A percentile compares a stretch with the other conserved stretches of the same genome.
Conservation (phyloP, 2,329 filamentous ascomycete genomes). For the Cordyceps cicadae region DNA sequence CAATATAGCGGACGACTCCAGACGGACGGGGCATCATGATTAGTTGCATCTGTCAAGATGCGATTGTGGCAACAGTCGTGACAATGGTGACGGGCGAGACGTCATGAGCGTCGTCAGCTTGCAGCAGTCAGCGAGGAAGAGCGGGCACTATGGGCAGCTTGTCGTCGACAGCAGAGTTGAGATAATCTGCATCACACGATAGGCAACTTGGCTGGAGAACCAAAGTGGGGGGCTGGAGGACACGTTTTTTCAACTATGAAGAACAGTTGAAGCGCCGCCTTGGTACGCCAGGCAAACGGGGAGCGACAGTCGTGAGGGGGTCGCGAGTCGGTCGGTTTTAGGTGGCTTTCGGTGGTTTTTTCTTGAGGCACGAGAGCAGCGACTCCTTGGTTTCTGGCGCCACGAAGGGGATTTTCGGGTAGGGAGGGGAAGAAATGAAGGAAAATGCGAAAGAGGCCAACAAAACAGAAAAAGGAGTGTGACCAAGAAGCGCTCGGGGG, state of each 20-base stretch:
- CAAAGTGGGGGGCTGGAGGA: not conserved
- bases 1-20: slow-evolving; percentile 33
- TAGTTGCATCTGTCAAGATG: not conserved
- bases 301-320: not conserved
- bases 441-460: not conserved
- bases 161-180: not conserved
- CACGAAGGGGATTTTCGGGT: too few relatives aligned
- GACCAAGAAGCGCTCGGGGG: not conserved
- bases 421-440: not conserved
- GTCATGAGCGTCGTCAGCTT: not conserved
- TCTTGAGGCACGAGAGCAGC: not conserved
- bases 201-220: not conserved
- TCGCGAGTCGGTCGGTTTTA: not conserved
- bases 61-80: not conserved
- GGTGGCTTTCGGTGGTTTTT: not conserved
- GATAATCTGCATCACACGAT: not conserved
- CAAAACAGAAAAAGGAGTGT: not conserved
- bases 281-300: not conserved
- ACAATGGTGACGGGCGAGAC: not conserved
- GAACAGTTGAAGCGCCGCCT: not conserved
- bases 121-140: not conserved
- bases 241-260: not conserved
- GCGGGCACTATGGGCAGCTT: not conserved
- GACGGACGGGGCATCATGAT: slow-evolving; percentile 28
- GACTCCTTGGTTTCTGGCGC: not conserved